Evolutionary conservation across 2,329 filamentous ascomycete genomes (phyloP), one percentile per base, ranked within the genome.

Genomic region (Neofusicoccum parvum): DNA sequence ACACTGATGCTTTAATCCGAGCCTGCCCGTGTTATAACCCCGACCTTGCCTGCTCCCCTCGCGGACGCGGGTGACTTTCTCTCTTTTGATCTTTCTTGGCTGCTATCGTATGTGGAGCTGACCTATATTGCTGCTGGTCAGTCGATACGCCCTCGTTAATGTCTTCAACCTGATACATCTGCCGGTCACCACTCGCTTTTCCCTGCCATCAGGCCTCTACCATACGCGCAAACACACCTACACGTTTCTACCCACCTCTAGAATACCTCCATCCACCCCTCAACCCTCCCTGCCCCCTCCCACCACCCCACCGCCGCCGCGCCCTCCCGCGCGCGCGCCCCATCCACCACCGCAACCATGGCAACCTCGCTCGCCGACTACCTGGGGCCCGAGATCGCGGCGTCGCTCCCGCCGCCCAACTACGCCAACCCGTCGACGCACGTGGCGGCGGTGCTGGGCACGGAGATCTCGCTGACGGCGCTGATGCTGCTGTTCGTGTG

Each of bases 401-500:
- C 37, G 27, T 17, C 39, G 4, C 43, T 48, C 4, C 56, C 41
- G 10, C 43, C 41, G 3, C 15, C 56, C 9, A 60, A 48, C 41
- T 23, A 48, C 32, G 15, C 15, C n/a, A 37, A 60, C 15, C 56
- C 56, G 9, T 3, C 34, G 4, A 60, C 56, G 0, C 27, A 36
- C 23, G 56, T 37, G 2, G 1, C 32, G 6, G 32, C 56, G 1
- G n/a, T 64, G 4, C 39, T 76, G 64, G 72, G 69, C 1, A 49
- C 73, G 11, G 62, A 69, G 3, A 70, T 72, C 11, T 69, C 73
- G 1, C 67, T 67, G 0, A 68, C 72, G 32, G 32, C 60, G n/a
- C 54, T 74, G 0, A 70, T 71, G 50, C n/a, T 63, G 3, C 23
- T 49, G 3, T 67, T 67, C 34, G 62, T 62, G 3, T 6, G 27